Evolutionary conservation across 306 rosid species (phyloP), one percentile per base, ranked within the genome.

Genomic region (Bauhinia variegata): DNA sequence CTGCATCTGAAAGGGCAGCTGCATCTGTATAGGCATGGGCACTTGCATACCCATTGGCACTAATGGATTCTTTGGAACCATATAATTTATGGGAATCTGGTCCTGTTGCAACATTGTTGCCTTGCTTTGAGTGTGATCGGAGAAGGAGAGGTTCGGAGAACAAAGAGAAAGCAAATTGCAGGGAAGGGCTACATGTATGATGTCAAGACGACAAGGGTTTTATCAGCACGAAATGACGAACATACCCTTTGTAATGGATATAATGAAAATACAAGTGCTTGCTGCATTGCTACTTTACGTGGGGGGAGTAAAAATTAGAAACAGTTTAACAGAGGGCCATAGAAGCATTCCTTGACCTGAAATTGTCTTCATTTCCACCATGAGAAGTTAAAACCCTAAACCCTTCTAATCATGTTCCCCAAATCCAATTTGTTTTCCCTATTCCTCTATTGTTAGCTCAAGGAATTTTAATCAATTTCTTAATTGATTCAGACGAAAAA

Each of bases 21-120:
- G 80, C 78, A 80, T 72, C 3, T 30, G 48, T 3, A 46, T 46
- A 34, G 38, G 38, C 38, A 34, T 34, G 2, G 28, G 80, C 38
- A 65, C 15, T 12, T 71, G 71, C 18, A 74, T 42, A 4, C 60
- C 58, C 28, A 83, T 19, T 14, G 72, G 63, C 49, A 81, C 36
- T 47, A 66, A 31, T 32, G 56, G 36, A 47, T 46, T 54, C 31
- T 31, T 65, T 6, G 68, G 65, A 14, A 68, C 50, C 71, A 68
- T 73, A 11, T 78, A 75, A 64, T 71, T 67, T 56, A 65, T 4
- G 30, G 87, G 90, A 32, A 74, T 37, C 39, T 82, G 81, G 17
- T 73, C 71, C 51, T 77, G 86, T n/a, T 82, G 83, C 54, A 81
- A 79, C 90, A 85, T 85, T 63, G 63, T 50, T 54, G 51, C 18